Evolutionary conservation across 371 early-diverging fungal species (phyloP).

Genomic region (Caulochytrium protostelioides): DNA sequence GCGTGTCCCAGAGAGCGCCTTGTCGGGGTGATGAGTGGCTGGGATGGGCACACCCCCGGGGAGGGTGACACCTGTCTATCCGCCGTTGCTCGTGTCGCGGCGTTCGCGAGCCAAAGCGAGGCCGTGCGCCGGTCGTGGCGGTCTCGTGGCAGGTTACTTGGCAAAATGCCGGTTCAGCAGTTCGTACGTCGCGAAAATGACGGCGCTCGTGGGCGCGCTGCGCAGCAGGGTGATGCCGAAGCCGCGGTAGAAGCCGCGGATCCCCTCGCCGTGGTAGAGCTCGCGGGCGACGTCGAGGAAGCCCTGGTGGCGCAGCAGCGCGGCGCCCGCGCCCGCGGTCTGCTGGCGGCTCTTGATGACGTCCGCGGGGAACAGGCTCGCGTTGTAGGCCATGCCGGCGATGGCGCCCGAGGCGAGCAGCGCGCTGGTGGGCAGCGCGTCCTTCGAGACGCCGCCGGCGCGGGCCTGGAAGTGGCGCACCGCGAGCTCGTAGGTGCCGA

Average conservation of each 20-base stretch:
- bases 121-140: too few relatives aligned
- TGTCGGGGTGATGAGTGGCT: too few relatives aligned
- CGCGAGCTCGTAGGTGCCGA: conserved; percentile 72
- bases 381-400: conserved; percentile 82
- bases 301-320: not conserved
- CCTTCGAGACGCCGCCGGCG: conserved; percentile 6
- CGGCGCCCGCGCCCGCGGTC: conserved; percentile 42
- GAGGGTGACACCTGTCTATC: too few relatives aligned
- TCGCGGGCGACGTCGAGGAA: conserved; percentile 25
- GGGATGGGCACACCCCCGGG: too few relatives aligned
- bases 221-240: conserved; percentile 76
- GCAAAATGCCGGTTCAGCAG: not conserved
- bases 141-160: too few relatives aligned
- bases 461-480: conserved; percentile 35
- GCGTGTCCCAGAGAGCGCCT: too few relatives aligned
- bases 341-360: conserved; percentile 86
- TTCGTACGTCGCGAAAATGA: conserved; percentile 53
- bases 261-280: conserved; percentile 55
- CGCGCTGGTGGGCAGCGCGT: conserved; percentile 21
- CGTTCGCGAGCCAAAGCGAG: too few relatives aligned
- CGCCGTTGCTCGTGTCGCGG: too few relatives aligned
- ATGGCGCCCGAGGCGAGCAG: conserved; percentile 72
- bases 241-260: conserved; percentile 73
- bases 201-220: conserved; percentile 74
- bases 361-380: conserved; percentile 76